phyloP scores from a whole-genome alignment of 192 early-diverging fungal genomes.

The Geosiphon pyriformis region DNA sequence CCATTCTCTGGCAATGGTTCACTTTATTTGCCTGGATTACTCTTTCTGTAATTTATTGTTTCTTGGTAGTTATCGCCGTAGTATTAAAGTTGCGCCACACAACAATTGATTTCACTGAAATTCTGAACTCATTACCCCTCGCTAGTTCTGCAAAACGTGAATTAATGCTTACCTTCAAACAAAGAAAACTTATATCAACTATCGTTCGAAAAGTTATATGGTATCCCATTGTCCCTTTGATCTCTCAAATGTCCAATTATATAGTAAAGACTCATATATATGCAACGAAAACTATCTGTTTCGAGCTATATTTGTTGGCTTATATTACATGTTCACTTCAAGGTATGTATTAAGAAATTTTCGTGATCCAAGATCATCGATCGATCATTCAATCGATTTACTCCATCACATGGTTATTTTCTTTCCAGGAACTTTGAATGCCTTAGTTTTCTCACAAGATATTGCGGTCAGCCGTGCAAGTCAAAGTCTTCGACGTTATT shows the following conservation, averaged over 20 bases:
- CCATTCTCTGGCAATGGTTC: slow-evolving; percentile 13
- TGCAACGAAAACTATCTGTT: neutral
- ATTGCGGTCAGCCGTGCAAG: neutral
- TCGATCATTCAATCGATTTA: no score
- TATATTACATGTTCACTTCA: neutral
- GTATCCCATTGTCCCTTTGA: slow-evolving; percentile 11
- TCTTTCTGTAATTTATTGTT: neutral
- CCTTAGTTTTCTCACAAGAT: slow-evolving; percentile 12
- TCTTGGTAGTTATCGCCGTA: neutral
- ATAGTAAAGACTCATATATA: neutral
- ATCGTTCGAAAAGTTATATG: slow-evolving; percentile 10
- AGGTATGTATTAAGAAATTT: no score
- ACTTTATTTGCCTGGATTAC: neutral
- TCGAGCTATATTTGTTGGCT: neutral
- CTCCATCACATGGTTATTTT: no score
- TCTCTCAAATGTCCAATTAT: neutral
- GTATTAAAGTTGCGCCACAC: neutral
- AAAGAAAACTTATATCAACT: neutral
- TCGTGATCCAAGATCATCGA: no score
- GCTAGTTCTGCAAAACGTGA: no score
- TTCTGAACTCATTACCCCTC: no score
- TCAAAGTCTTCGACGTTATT: neutral
- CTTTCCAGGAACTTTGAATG: slow-evolving; percentile 1
- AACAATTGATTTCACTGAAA: neutral
- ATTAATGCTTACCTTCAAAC: no score